Base-by-base conservation (phyloP, 1,284 basidiomycete genomes). In the Ceratobasidium sp. region DNA sequence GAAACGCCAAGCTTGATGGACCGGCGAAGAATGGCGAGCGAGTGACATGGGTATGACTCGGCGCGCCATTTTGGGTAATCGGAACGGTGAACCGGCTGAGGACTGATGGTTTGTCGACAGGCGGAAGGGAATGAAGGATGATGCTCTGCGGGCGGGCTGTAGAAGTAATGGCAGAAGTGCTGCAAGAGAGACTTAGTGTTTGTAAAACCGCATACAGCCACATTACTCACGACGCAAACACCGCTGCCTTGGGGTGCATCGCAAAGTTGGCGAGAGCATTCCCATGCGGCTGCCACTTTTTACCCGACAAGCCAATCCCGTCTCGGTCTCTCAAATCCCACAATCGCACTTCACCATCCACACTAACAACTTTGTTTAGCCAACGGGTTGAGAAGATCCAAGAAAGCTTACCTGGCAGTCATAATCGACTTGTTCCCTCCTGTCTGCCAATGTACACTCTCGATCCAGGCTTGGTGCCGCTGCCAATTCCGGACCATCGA, bases 381-480 rank as follows among this genome's bases (percentile, higher is more conserved):
- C 78, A 38, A 48, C 67, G 59, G 59, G 14, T 30, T 76, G 38
- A 71, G 54, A 59, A 33, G 66, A 50, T 14, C 59, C 66, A 78
- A n/a, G 60, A 18, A 80, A 88, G 77, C 81, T n/a, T 23, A 96
- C 96, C 94, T 93, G 54, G 94, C 96, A n/a, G 96, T 96, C 12
- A 98, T 86, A 80, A 98, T 90, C 82, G 97, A 95, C 20, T 89
- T 88, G 27, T 88, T 86, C 7, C 90, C 87, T 2, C 89, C 90
- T 12, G 93, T 91, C 85, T 98, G 94, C 87, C 96, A 93, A 80
- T 93, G 91, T 46, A 97, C 94, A 80, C 93, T 96, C 84, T 96
- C 95, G 23, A 99, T 91, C 96, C 97, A 99, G 10, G 94, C 91
- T 46, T 90, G 88, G 85, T 99, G 97, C 68, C 95, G 93, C 62